Base-by-base conservation (phyloP, 2,329 filamentous ascomycete genomes). In the Sarocladium brachiariae region DNA sequence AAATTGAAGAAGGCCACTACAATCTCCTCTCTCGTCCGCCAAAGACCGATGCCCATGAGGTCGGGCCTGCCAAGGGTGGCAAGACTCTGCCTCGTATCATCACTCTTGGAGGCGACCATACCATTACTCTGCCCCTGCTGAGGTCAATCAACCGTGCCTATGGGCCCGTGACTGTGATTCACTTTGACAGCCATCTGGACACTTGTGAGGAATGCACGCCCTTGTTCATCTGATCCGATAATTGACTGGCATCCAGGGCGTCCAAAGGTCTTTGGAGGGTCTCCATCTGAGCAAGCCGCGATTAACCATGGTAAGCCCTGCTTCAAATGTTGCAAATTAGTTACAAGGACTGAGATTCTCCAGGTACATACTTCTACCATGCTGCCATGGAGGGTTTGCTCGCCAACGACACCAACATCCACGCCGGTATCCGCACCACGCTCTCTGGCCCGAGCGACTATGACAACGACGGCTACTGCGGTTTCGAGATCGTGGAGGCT, bases 281-380 rank as follows among this genome's bases (percentile, higher is more conserved):
- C 86, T 0, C 88, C 89, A 0, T 86, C 81, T 24, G 78, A 90
- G 54, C 80, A 83, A 34, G 88, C 89, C 18, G 77, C 77, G 56
- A 84, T 95, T 70, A 95, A 93, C 70, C 87, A 95, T 69, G 89
- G 49, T 39, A 49, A 7, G 19, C 35, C 27, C 5, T 10, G 21
- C 13, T n/a, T 41, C 18, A n/a, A n/a, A n/a, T n/a, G n/a, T n/a
- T n/a, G n/a, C n/a, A n/a, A n/a, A n/a, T n/a, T n/a, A n/a, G n/a
- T n/a, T n/a, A n/a, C n/a, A n/a, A n/a, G n/a, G n/a, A n/a, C n/a
- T n/a, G n/a, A 14, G n/a, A 16, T 93, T 93, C 70, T 13, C 87
- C 93, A 69, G 89, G 89, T 37, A 93, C 88, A 1, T 93, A 93
- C 72, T 95, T 95, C 70, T 93, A 85, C 70, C 87, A 92, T 63